Base-by-base conservation (phyloP, 192 early-diverging fungal genomes). In the Coemansia brasiliensis region DNA sequence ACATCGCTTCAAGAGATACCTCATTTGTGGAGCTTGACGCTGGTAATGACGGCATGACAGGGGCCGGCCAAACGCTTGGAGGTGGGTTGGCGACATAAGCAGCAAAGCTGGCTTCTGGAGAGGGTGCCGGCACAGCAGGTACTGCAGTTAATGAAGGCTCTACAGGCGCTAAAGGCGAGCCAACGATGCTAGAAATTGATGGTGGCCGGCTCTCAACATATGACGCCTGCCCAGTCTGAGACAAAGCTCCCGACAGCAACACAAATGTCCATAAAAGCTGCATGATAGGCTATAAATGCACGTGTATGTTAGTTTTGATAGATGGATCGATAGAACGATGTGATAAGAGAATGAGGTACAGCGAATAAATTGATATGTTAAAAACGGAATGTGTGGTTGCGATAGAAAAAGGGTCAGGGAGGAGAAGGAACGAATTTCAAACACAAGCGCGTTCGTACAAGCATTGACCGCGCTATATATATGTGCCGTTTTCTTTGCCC, bases 181-280 rank as follows among this genome's bases (percentile, higher is more conserved):
- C 29, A 16, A 29, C 49, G 17, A 51, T 18, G 1, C 21, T 26
- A 15, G 58, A 26, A 10, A 44, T 5, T 29, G 60, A 29, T 32
- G 52, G 61, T 15, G 74, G 67, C 15, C 49, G 44, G 38, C 41
- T 64, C 16, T 52, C 60, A 9, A 58, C 52, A 59, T 78, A 78
- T 35, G 63, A 58, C 6, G 61, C 57, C 29, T 50, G 52, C 12
- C 60, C 69, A 18, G 54, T 61, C 27, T 63, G 64, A 13, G 65
- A 69, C 43, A 71, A 39, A 5, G 69, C 42, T 15, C 55, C 60
- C 1, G 59, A 55, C 37, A 65, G 46, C 8, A 66, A 46, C 45
- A 70, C 52, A 59, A 67, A 78, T 56, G 74, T 78, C 64, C 63
- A 71, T 53, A 67, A 41, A 32, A 78, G 56, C 39, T 61, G 42